Conservation (phyloP, 257 asterid species). For the Handroanthus guayacan region DNA sequence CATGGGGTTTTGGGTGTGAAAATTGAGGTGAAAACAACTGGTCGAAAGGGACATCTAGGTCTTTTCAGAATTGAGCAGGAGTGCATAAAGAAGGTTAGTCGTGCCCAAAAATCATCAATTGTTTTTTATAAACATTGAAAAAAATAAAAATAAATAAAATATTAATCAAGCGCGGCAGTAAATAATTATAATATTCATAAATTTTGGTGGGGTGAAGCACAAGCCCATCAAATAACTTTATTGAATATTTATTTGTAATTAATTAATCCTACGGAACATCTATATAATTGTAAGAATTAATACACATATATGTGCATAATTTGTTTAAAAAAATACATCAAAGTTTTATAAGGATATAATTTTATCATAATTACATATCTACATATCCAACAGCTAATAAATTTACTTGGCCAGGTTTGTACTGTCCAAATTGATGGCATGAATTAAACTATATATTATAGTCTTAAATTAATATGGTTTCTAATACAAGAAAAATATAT, state of each 20-base stretch:
- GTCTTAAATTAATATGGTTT: conserved; percentile 41
- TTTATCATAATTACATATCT: conserved; percentile 1
- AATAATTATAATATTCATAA: conserved; percentile 54
- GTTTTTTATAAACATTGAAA: conserved; percentile 36
- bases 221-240: conserved; percentile 18
- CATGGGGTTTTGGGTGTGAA: neutral
- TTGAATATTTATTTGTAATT: too few species aligned
- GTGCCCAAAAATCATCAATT: conserved; percentile 76
- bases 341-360: neutral
- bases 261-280: too few species aligned
- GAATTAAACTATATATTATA: conserved; percentile 20
- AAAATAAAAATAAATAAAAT: neutral
- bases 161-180: conserved; percentile 62
- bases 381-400: conserved; percentile 34
- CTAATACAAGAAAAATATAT: conserved; percentile 58
- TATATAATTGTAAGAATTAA: too few species aligned
- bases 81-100: conserved; percentile 60
- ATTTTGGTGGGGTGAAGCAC: conserved; percentile 29
- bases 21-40: conserved; percentile 4
- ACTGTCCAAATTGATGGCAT: neutral
- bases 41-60: conserved; percentile 41
- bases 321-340: too few species aligned
- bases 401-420: neutral
- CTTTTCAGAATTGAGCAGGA: conserved; percentile 45
- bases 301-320: too few species aligned